These are phyloP conservation scores for Taphrina flavorubra DNA, from an alignment of 1,139 yeast species.

Conservation along the genomic window DNA sequence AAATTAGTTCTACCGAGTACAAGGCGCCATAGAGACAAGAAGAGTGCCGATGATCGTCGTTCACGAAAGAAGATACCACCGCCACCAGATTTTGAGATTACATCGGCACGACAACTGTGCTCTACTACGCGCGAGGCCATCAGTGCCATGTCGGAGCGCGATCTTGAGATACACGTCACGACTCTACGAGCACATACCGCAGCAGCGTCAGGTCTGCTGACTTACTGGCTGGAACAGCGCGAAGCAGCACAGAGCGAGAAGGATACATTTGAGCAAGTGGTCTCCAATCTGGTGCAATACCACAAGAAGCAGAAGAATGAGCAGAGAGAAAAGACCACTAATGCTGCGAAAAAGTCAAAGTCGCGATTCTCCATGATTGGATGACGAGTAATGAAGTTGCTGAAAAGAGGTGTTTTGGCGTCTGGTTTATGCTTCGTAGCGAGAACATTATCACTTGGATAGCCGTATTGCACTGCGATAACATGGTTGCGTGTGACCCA, in stretches of 20 bases:
- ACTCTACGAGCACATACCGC: conserved; percentile 48
- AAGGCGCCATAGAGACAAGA: conserved; percentile 40
- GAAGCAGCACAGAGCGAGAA: conserved; percentile 60
- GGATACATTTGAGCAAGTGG: conserved; percentile 70
- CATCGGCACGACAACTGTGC: conserved; percentile 48
- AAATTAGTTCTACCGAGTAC: conserved; percentile 36
- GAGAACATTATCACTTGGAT: background rate
- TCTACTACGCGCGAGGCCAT: conserved; percentile 51
- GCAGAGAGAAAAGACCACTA: conserved; percentile 16
- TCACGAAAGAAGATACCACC: conserved; percentile 28
- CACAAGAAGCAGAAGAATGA: conserved; percentile 40
- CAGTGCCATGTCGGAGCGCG: conserved; percentile 52
- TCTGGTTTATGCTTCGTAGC: background rate
- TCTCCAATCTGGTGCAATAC: conserved; percentile 62
- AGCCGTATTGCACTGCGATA: background rate
- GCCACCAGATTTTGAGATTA: conserved; percentile 42
- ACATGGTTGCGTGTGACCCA: background rate
- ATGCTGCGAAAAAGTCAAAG: conserved; percentile 14
- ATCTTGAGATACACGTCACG: conserved; percentile 49
- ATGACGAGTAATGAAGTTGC: background rate
- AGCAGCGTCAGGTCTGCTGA: conserved; percentile 54
- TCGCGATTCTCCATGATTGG: conserved; percentile 30
- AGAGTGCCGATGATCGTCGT: conserved; percentile 15
- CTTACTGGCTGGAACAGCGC: conserved; percentile 60
- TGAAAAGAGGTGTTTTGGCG: conserved; percentile 2